phyloP scores from a whole-genome alignment of 2,329 filamentous ascomycete genomes.

The Macrophomina phaseolina region DNA sequence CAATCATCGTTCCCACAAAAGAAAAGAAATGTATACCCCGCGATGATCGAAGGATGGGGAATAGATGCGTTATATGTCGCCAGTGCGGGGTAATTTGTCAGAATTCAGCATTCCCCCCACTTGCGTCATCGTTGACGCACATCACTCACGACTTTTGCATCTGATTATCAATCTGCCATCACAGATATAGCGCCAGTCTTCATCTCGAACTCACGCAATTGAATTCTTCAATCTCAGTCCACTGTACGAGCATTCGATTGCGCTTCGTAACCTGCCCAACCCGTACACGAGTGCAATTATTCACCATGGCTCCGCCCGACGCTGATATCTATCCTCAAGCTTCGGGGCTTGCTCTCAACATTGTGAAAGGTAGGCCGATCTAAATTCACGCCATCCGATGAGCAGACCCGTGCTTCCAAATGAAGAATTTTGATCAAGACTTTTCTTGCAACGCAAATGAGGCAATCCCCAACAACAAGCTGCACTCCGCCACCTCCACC shows the following conservation, averaged over 20 bases:
- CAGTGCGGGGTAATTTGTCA: slow-evolving; percentile 19
- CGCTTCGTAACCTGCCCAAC: neutral
- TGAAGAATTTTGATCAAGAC: no score
- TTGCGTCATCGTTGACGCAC: slow-evolving; percentile 12
- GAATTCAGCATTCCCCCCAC: neutral
- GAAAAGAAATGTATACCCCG: neutral
- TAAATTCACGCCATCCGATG: no score
- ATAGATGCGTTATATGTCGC: no score
- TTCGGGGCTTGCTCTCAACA: slow-evolving; percentile 39
- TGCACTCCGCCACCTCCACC: no score
- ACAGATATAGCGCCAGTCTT: neutral
- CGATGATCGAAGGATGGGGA: neutral
- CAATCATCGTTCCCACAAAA: neutral
- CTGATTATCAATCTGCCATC: slow-evolving; percentile 10
- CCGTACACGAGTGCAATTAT: no score
- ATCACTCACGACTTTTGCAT: slow-evolving; percentile 7
- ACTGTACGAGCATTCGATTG: neutral
- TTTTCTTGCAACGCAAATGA: no score
- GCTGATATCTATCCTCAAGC: slow-evolving; percentile 43
- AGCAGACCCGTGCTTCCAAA: no score
- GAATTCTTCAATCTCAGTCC: neutral
- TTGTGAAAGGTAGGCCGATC: slow-evolving; percentile 35
- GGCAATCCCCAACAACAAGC: no score
- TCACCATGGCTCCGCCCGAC: slow-evolving; percentile 8
- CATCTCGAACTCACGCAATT: no score